Evolutionary conservation across 805 yeast species (phyloP).

Genomic region (Sugiyamaella chiloensis): DNA sequence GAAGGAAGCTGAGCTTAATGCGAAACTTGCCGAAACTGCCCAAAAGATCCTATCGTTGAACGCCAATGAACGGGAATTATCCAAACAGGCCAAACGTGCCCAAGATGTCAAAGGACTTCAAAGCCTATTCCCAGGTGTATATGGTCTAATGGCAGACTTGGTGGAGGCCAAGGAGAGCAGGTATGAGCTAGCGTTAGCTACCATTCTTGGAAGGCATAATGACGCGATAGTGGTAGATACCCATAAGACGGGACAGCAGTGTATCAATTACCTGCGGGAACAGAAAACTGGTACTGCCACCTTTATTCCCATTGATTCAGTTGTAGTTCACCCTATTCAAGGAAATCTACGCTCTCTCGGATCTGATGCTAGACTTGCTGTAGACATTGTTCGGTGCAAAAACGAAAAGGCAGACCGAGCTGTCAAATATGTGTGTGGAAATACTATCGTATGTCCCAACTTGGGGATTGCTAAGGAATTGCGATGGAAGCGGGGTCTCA

Average conservation of each 20-base stretch:
- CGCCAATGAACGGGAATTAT: slow-evolving; percentile 73
- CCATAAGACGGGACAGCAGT: slow-evolving; percentile 62
- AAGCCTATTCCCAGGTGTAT: slow-evolving; percentile 78
- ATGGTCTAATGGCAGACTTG: slow-evolving; percentile 75
- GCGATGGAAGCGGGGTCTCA: slow-evolving; percentile 59
- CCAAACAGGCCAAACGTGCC: slow-evolving; percentile 62
- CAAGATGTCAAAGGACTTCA: slow-evolving; percentile 70
- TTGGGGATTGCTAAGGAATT: slow-evolving; percentile 65
- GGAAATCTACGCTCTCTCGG: slow-evolving; percentile 50
- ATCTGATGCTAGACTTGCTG: slow-evolving; percentile 58
- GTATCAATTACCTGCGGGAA: slow-evolving; percentile 76
- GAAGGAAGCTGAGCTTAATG: slow-evolving; percentile 60
- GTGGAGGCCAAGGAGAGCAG: slow-evolving; percentile 71
- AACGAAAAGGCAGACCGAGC: slow-evolving; percentile 74
- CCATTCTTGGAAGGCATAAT: slow-evolving; percentile 71
- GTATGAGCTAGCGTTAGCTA: slow-evolving; percentile 70
- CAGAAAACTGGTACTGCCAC: slow-evolving; percentile 83
- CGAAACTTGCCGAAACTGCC: slow-evolving; percentile 58
- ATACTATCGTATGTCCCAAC: slow-evolving; percentile 72
- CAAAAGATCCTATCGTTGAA: slow-evolving; percentile 64
- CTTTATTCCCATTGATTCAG: slow-evolving; percentile 83
- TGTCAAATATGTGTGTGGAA: slow-evolving; percentile 73
- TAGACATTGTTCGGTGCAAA: slow-evolving; percentile 53
- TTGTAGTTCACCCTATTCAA: slow-evolving; percentile 54
- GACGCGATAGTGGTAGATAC: slow-evolving; percentile 84